Percentiles rank a stretch among this genome's conserved stretches.
Conservation (phyloP, 2,329 filamentous ascomycete genomes). For the Beauveria pseudobassiana region DNA sequence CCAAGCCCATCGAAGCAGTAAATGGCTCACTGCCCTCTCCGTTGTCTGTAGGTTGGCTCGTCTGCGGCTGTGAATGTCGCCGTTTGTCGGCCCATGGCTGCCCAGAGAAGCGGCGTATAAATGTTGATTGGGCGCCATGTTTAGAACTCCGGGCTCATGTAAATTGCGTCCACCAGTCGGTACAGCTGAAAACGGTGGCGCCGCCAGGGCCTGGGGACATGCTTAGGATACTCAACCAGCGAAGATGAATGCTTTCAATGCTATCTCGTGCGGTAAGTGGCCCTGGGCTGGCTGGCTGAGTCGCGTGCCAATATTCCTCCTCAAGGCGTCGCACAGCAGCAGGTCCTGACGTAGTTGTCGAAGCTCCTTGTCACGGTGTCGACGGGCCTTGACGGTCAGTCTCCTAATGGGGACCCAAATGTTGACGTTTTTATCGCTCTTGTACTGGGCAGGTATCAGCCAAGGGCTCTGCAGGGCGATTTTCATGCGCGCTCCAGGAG, state of each 20-base stretch:
- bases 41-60: not conserved
- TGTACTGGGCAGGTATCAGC: conserved; percentile 28
- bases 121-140: not conserved
- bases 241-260: conserved; percentile 21
- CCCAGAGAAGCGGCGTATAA: not conserved
- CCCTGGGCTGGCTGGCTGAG: conserved; percentile 23
- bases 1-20: conserved; percentile 1
- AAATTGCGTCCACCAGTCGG: not conserved
- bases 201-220: not conserved
- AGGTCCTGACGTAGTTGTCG: conserved; percentile 23
- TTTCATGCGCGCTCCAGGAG: conserved; percentile 41
- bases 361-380: conserved; percentile 30
- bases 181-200: not conserved
- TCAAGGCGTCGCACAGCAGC: conserved; percentile 22
- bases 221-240: conserved; percentile 25
- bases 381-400: conserved; percentile 30
- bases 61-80: not conserved
- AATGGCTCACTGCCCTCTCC: not conserved
- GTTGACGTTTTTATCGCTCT: conserved; percentile 21
- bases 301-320: conserved; percentile 19
- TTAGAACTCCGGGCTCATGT: too few relatives aligned
- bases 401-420: conserved; percentile 35
- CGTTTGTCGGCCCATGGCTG: not conserved
- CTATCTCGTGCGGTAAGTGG: conserved; percentile 18
- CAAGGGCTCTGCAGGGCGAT: conserved; percentile 36